Percentiles rank a stretch among this genome's conserved stretches.
phyloP scores from a whole-genome alignment of 768 basidiomycete species.

The Lyophyllum atratum region DNA sequence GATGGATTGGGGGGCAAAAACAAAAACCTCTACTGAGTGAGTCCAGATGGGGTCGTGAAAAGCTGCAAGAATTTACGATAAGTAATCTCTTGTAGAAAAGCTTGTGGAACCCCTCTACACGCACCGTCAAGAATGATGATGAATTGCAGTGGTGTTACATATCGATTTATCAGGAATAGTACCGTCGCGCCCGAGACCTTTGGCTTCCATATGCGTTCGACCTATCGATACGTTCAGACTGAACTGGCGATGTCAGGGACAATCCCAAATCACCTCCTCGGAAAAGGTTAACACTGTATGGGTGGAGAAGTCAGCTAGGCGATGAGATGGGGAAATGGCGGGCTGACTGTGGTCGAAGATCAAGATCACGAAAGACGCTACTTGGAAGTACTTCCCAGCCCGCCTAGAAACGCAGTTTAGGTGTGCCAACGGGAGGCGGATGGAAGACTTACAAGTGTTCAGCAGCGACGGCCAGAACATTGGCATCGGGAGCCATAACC shows the following conservation, averaged over 20 bases:
- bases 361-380: constrained; percentile 19
- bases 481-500: background rate
- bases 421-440: too few species aligned
- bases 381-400: constrained; percentile 21
- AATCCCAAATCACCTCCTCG: constrained; percentile 12
- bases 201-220: constrained; percentile 30
- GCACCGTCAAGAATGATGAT: constrained; percentile 25
- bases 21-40: constrained; percentile 12
- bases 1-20: background rate
- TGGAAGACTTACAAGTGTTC: background rate
- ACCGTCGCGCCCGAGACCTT: constrained; percentile 23
- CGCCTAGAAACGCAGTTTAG: constrained; percentile 3
- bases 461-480: background rate
- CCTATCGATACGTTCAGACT: constrained; percentile 7
- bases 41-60: constrained; percentile 26
- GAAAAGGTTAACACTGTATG: constrained; percentile 5
- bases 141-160: constrained; percentile 28
- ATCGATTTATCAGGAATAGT: constrained; percentile 33
- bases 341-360: constrained; percentile 18
- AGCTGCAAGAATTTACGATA: constrained; percentile 14
- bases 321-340: background rate
- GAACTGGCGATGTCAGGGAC: background rate
- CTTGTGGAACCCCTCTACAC: background rate
- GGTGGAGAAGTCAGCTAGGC: background rate
- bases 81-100: background rate